Conservation (phyloP, 2,329 filamentous ascomycete genomes). For the Hymenoscyphus infarciens region DNA sequence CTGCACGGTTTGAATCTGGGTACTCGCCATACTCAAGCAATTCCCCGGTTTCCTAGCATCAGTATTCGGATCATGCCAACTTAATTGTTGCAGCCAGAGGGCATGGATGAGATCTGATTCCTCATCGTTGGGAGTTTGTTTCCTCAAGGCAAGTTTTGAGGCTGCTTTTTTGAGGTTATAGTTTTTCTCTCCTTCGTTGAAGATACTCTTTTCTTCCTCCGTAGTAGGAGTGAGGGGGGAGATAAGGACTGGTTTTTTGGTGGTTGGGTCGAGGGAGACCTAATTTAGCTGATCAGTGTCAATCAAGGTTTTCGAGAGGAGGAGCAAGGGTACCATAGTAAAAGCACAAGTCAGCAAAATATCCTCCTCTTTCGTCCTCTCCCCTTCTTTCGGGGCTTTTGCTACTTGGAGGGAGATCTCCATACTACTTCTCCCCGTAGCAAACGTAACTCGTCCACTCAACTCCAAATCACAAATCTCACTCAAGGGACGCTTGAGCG, state of each 20-base stretch:
- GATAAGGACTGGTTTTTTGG: slow-evolving; percentile 62
- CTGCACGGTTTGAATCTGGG: slow-evolving; percentile 60
- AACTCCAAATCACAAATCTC: slow-evolving; percentile 69
- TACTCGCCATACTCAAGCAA: slow-evolving; percentile 58
- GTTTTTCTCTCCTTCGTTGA: slow-evolving; percentile 60
- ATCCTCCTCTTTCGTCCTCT: slow-evolving; percentile 53
- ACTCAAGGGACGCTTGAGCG: slow-evolving; percentile 57
- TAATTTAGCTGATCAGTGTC: slow-evolving; percentile 10
- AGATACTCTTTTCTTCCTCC: slow-evolving; percentile 58
- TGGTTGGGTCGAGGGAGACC: slow-evolving; percentile 60
- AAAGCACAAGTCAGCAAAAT: slow-evolving; percentile 68
- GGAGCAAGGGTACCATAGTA: slow-evolving; percentile 56
- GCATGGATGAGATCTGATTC: slow-evolving; percentile 67
- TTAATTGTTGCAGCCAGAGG: slow-evolving; percentile 64
- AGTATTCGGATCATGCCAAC: slow-evolving; percentile 58
- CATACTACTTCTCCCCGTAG: slow-evolving; percentile 65
- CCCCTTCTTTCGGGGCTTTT: slow-evolving; percentile 54
- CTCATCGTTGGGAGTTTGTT: slow-evolving; percentile 64
- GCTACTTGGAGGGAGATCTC: slow-evolving; percentile 67
- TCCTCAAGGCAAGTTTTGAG: slow-evolving; percentile 54
- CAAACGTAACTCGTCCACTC: slow-evolving; percentile 52
- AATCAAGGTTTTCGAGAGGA: not conserved
- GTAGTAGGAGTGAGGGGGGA: slow-evolving; percentile 58
- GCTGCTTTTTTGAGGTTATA: slow-evolving; percentile 62
- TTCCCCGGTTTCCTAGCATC: slow-evolving; percentile 52